A percentile compares a stretch with the other conserved stretches of the same genome.
phyloP scores from a whole-genome alignment of 176 grass and related monocot genomes.

The maize (Zea mays) region Zm-B73-REFERENCE-NAM-5.0 NC_050096.1:250834501-250835000 shows the following conservation, averaged over 20 bases:
- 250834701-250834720: background rate
- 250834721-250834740: background rate
- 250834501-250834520: conserved; percentile 27
- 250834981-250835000: conserved; percentile 23
- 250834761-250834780: conserved; percentile 20
- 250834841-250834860: conserved; percentile 2
- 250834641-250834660: conserved; percentile 16
- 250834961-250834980: background rate
- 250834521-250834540: conserved; percentile 30
- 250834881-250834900: conserved; percentile 11
- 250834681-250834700: background rate
- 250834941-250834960: conserved; percentile 21
- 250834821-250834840: conserved; percentile 29
- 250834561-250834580: conserved; percentile 33
- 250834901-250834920: background rate
- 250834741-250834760: conserved; percentile 7
- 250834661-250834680: conserved; percentile 17
- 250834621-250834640: conserved; percentile 20
- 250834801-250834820: conserved; percentile 19
- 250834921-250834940: conserved; percentile 27
- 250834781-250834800: conserved; percentile 8
- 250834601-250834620: conserved; percentile 24
- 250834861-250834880: background rate
- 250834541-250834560: conserved; percentile 29
- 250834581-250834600: conserved; percentile 31